Conservation (phyloP, 768 basidiomycete genomes). For the Mrakia frigida region DNA sequence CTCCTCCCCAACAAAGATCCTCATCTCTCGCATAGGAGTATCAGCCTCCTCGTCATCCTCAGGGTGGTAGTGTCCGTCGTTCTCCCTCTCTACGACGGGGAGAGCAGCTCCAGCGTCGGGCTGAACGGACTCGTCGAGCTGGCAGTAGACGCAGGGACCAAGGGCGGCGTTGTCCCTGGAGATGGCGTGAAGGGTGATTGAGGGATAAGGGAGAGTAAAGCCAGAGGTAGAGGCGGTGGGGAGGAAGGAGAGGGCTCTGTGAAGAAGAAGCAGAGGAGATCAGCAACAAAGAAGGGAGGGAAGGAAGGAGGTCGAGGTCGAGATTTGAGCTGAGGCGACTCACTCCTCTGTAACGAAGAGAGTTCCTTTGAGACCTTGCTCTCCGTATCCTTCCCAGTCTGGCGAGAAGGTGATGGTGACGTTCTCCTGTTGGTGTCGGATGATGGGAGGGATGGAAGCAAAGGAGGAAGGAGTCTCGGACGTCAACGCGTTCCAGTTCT, state of each 20-base stretch:
- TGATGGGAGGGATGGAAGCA: conserved; percentile 72
- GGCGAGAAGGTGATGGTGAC: conserved; percentile 69
- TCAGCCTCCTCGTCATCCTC: conserved; percentile 46
- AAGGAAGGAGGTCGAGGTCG: conserved; percentile 14
- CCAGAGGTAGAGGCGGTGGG: conserved; percentile 58
- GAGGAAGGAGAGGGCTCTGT: conserved; percentile 71
- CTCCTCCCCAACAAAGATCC: conserved; percentile 60
- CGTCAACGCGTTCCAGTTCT: conserved; percentile 63
- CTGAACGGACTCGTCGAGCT: conserved; percentile 67
- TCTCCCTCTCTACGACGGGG: conserved; percentile 15
- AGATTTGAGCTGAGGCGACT: conserved; percentile 31
- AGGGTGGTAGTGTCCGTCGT: conserved; percentile 34
- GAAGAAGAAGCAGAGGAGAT: background rate
- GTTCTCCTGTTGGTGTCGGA: conserved; percentile 66
- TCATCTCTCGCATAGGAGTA: conserved; percentile 69
- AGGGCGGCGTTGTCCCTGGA: conserved; percentile 55
- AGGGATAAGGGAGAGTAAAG: conserved; percentile 79
- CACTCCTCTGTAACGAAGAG: conserved; percentile 85
- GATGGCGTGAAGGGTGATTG: conserved; percentile 88
- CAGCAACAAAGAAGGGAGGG: conserved; percentile 26
- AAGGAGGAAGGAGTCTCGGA: conserved; percentile 82
- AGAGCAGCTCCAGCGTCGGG: conserved; percentile 5
- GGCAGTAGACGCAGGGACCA: conserved; percentile 80
- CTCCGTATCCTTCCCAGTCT: conserved; percentile 56
- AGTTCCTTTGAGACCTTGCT: conserved; percentile 58